Base-by-base conservation (phyloP, 805 yeast genomes). In the Lachancea fermentati region DNA sequence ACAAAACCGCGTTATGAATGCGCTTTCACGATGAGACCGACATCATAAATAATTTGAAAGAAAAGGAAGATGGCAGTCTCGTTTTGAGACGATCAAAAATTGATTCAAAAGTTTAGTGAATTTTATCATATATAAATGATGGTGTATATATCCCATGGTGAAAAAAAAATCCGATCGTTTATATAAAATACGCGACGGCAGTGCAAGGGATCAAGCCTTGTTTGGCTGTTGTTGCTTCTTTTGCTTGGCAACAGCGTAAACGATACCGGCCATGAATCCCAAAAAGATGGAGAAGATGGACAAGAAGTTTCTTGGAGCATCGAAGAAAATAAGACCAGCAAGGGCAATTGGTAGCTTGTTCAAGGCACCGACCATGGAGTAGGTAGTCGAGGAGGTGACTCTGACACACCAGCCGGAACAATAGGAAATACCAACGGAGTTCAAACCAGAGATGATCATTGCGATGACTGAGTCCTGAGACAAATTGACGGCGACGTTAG, bases 321-420 rank as follows among this genome's bases (percentile, higher is more conserved):
- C 96, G 59, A 93, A 93, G 77, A 93, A 91, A 52, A 93, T 60
- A 65, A 93, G 77, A 31, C 99, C 99, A 30, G 95, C 81, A 44
- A 93, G 74, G 12, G 98, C 98, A 59, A 93, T 87, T 61, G 98
- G 98, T 57, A 93, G 79, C 71, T 93, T 93, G 79, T 93, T 93
- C 66, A 93, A 78, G 41, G 98, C 98, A 66, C 98, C 98, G 44
- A 93, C 97, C 98, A 93, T 93, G 40, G 96, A 87, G 72, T 93
- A 93, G 41, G 98, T 93, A 41, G 98, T 93, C 19, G 97, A 89
- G 16, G 97, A 87, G 32, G 98, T 93, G 49, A 93, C 97, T 72
- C 98, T 86, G 51, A 93, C 95, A 78, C 98, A 93, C 98, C 98
- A 93, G 47, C 97, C 98, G 9, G 97, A 88, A 68, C 96, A 87